Evolutionary conservation across 257 asterid species (phyloP), one percentile per base, ranked within the genome.

Genomic region (Craterostigma plantagineum): DNA sequence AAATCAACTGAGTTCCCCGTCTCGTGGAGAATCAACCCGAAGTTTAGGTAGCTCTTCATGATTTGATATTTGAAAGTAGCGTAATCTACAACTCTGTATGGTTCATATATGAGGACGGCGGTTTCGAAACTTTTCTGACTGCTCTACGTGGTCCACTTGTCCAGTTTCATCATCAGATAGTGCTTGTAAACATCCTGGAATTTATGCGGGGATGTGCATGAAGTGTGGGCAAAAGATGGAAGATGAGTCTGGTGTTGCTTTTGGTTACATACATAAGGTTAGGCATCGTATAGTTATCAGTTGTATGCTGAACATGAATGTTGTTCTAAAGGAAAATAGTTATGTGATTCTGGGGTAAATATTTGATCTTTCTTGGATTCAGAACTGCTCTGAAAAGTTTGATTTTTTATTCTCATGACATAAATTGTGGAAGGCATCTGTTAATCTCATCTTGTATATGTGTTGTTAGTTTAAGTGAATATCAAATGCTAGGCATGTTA

Each of bases 191-290:
- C 97, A 87, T 72, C 97, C 97, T 35, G 97, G 95, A 55, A 52
- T 51, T 35, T 65, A 65, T 47, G 87, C 78, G 34, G 97, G 97
- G 60, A 73, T 87, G 85, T 87, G 97, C 55, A 64, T 87, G 57
- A 55, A 43, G 48, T 87, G 97, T 63, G 97, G 95, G 41, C 56
- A 56, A 57, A 66, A 48, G 46, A 55, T 59, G 65, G 92, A 81
- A 48, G 75, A 71, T 46, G 92, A 66, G 53, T 66, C 91, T 51
- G 92, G 92, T 42, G 81, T 86, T 51, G 68, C 92, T 42, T 64
- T 81, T 53, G 74, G 78, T 34, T 86, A 81, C 79, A 78, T 86
- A 37, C 84, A 86, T 53, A 78, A 81, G 96, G 96, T 85, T 52
- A 42, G 30, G 6, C 30, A 23, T 23, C 30, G 30, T 23, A 23